Evolutionary conservation across 176 grass and related monocot species (phyloP).

Genomic region (Cenchrus purpureus): DNA sequence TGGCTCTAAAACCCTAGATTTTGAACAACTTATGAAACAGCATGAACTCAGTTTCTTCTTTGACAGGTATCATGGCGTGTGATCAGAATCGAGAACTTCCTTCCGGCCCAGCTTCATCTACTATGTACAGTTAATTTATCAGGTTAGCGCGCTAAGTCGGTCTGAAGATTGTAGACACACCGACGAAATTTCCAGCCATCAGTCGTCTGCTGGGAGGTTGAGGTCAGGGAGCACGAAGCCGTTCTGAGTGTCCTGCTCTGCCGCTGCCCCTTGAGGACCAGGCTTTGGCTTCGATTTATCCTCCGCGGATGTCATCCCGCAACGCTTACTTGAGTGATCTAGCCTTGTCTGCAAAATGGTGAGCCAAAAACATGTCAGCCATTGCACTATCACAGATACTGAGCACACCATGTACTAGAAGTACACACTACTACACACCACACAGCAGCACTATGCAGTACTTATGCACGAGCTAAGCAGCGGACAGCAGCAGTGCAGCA

Average conservation of each 20-base stretch:
- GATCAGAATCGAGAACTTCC: not conserved
- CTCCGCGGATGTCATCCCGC: not conserved
- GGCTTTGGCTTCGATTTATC: conserved; percentile 6
- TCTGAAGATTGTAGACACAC: not conserved
- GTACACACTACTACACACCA: not conserved
- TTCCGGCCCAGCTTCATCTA: conserved; percentile 22
- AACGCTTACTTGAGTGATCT: not conserved
- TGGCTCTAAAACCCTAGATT: conserved; percentile 32
- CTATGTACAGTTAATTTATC: conserved; percentile 50
- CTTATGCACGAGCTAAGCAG: not conserved
- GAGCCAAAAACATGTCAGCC: not conserved
- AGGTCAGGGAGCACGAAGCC: conserved; percentile 57
- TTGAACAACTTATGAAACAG: conserved; percentile 26
- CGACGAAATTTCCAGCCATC: not conserved
- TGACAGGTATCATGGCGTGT: not conserved
- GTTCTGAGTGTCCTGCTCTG: not conserved
- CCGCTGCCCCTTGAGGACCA: not conserved
- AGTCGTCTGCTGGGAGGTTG: conserved; percentile 45
- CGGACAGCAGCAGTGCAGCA: not conserved
- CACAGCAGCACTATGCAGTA: too few species aligned
- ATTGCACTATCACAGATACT: not conserved
- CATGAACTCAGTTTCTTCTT: not conserved
- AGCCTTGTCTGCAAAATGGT: conserved; percentile 39
- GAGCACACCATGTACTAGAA: not conserved
- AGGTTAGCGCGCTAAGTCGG: conserved; percentile 28